Base-by-base conservation (phyloP, 148 eudicot genomes). In the Nepenthes gracilis region DNA sequence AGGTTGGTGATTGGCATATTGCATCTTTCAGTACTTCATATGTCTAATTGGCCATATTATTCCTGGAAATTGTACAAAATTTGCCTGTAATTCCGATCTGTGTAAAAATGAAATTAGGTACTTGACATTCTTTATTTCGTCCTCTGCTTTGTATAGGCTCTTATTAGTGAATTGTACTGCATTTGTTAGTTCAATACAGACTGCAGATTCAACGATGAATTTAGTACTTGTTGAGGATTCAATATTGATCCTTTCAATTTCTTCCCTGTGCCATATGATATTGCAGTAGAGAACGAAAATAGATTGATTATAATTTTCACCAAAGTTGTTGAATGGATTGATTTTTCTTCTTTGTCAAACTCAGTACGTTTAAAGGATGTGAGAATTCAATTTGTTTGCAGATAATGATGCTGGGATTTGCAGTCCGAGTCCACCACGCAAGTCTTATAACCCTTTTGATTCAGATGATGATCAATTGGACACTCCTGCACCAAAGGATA, bases 361-460 rank as follows among this genome's bases (percentile, higher is more conserved):
- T 13, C 2, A 6, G 32, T 52, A 12, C 5, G 55, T 32, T 52
- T 14, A 52, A 14, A 13, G 32, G 23, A 14, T n/a, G n/a, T 52
- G 55, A 12, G 64, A 79, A 35, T 34, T 35, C 15, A 9, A 23
- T 54, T 54, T 8, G 10, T 36, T 8, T 65, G 61, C 81, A 78
- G 81, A 70, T 62, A 69, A 71, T 43, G 76, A 78, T 52, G 66
- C 59, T 43, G 74, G 57, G 33, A 33, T 64, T 55, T 52, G 63
- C 32, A 59, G 63, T 64, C 70, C 69, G 64, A 67, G 63, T 60
- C 72, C 82, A 2, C 69, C 82, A 0, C 75, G 76, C 53, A 78
- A 78, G 59, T 78, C 82, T 4, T 78, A 75, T 64, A 78, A 78
- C 66, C 82, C 82, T 40, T 78, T 78, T 55, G 82, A 74, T 55